phyloP scores from a whole-genome alignment of 208 protist genomes.

The Leishmania tropica region DNA sequence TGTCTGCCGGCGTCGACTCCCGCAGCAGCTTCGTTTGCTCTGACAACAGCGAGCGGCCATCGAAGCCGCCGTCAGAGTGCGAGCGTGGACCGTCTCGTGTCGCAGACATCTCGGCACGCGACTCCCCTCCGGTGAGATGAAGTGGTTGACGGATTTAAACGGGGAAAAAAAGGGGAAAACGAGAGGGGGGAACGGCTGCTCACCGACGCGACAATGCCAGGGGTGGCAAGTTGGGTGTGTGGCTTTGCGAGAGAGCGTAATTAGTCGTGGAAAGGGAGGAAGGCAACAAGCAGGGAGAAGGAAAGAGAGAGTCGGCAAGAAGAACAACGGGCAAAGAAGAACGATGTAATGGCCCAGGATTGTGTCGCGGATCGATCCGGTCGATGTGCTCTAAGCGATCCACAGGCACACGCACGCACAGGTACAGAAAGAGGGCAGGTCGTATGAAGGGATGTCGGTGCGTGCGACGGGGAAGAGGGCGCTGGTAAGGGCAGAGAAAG shows the following conservation, averaged over 20 bases:
- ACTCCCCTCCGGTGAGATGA: neutral
- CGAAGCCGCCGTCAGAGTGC: slow-evolving; percentile 27
- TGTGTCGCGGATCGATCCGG: neutral
- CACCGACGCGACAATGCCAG: neutral
- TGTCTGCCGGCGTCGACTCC: slow-evolving; percentile 53
- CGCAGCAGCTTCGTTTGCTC: slow-evolving; percentile 70
- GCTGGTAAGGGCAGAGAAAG: neutral
- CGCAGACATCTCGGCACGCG: neutral
- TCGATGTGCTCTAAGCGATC: neutral
- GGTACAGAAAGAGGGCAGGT: neutral
- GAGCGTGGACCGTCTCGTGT: neutral
- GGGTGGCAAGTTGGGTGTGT: neutral
- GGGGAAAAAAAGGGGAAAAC: neutral
- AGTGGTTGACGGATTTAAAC: neutral
- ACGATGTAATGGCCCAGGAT: neutral
- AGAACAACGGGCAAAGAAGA: neutral
- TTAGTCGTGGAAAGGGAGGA: neutral
- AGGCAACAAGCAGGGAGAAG: neutral
- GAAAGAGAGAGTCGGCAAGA: neutral
- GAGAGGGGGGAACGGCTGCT: neutral
- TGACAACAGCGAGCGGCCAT: slow-evolving; percentile 51
- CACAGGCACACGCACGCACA: neutral
- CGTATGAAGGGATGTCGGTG: neutral
- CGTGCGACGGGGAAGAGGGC: neutral
- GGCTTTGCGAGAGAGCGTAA: neutral